phyloP scores from a whole-genome alignment of 306 rosid genomes.

The Trifolium subterraneum region DNA sequence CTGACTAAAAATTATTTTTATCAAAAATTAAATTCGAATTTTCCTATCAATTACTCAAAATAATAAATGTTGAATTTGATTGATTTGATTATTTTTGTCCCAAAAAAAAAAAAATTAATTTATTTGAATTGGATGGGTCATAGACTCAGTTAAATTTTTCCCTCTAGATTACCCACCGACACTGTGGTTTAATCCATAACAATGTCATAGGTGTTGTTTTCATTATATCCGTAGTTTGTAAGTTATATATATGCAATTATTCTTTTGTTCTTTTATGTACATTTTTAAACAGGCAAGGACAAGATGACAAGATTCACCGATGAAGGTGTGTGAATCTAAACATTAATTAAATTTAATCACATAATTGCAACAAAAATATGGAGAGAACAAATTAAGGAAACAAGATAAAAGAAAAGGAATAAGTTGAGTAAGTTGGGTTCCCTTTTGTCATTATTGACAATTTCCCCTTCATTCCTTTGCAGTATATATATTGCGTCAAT shows the following conservation, averaged over 20 bases:
- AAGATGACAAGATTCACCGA: conserved; percentile 18
- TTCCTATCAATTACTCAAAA: too few relatives aligned
- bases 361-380: conserved; percentile 5
- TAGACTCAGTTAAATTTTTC: not conserved
- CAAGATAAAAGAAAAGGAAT: conserved; percentile 1
- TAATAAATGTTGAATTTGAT: too few relatives aligned
- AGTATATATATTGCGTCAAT: too few relatives aligned
- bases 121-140: too few relatives aligned
- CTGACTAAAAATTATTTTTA: too few relatives aligned
- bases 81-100: too few relatives aligned
- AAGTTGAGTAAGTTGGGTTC: conserved; percentile 18
- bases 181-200: too few relatives aligned
- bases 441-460: not conserved
- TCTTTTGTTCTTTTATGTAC: not conserved
- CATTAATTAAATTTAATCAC: conserved; percentile 24
- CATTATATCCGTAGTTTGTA: not conserved
- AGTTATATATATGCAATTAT: conserved; percentile 14
- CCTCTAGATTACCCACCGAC: too few relatives aligned
- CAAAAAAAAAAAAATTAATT: too few relatives aligned
- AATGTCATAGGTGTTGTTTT: not conserved
- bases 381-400: not conserved
- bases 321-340: conserved; percentile 21
- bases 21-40: too few relatives aligned
- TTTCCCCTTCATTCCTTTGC: too few relatives aligned
- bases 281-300: not conserved